phyloP scores from a whole-genome alignment of 306 rosid species.

The Oxytropis ochrocephala region DNA sequence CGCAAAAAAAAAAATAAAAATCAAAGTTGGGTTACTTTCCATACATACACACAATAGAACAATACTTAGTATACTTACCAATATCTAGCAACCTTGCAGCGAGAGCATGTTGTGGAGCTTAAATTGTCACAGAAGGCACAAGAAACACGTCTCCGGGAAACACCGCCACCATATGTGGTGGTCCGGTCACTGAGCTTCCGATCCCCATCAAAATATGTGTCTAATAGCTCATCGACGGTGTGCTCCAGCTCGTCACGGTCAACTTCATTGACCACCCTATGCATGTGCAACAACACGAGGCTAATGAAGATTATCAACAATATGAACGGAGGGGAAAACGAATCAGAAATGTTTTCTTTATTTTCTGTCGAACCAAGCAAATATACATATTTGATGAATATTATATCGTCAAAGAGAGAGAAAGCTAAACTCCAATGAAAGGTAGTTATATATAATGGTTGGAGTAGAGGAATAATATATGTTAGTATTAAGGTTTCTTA shows the following conservation, averaged over 20 bases:
- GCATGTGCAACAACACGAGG: neutral
- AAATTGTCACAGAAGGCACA: slow-evolving; percentile 22
- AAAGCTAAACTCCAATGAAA: neutral
- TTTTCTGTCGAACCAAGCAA: slow-evolving; percentile 22
- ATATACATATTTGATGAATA: neutral
- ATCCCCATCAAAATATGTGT: neutral
- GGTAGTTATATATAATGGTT: neutral
- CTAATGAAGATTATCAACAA: neutral
- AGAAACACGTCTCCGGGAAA: neutral
- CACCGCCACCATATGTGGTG: neutral
- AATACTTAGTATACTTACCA: slow-evolving; percentile 15
- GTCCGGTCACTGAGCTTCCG: neutral
- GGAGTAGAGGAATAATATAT: neutral
- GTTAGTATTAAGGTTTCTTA: neutral
- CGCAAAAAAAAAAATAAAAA: too few relatives aligned
- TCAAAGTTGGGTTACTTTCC: too few relatives aligned
- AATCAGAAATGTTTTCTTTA: neutral
- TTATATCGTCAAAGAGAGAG: neutral
- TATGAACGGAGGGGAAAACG: neutral
- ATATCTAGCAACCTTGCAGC: slow-evolving; percentile 36
- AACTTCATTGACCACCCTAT: neutral
- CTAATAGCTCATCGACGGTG: neutral
- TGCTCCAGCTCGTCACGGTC: neutral
- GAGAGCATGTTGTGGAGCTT: slow-evolving; percentile 27
- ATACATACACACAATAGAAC: neutral